Percentiles rank a stretch among this genome's conserved stretches.
These are phyloP conservation scores for Prunus campanulata DNA, from an alignment of 306 rosid genomes.

Conservation along the genomic window DNA sequence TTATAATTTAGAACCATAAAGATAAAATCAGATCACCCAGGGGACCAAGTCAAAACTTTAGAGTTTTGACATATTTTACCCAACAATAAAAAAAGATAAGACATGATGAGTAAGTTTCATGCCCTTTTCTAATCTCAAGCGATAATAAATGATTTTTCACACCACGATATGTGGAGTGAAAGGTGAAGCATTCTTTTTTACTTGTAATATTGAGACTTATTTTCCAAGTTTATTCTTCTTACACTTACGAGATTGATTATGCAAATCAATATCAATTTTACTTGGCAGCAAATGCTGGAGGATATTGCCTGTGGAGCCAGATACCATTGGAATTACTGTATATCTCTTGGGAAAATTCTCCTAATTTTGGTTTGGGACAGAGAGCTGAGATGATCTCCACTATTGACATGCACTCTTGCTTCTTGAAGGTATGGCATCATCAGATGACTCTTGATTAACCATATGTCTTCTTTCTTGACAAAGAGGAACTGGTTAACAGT, in stretches of 20 bases:
- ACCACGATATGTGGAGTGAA: not conserved
- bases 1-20: no score
- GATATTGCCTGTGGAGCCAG: slow-evolving; percentile 61
- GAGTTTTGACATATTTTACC: not conserved
- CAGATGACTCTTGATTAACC: slow-evolving; percentile 11
- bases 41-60: not conserved
- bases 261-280: slow-evolving; percentile 24
- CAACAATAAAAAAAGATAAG: not conserved
- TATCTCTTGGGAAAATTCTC: slow-evolving; percentile 50
- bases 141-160: not conserved
- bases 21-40: no score
- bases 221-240: not conserved
- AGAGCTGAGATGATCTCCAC: slow-evolving; percentile 54
- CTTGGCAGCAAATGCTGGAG: slow-evolving; percentile 53
- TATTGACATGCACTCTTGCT: slow-evolving; percentile 60
- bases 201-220: not conserved
- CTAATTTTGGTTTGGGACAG: slow-evolving; percentile 56
- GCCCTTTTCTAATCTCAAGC: not conserved
- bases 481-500: slow-evolving; percentile 15
- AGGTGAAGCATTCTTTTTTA: not conserved
- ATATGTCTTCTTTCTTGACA: slow-evolving; percentile 15
- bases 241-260: not conserved
- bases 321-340: slow-evolving; percentile 60
- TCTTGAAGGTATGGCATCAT: slow-evolving; percentile 54
- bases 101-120: not conserved